Conservation (phyloP, 2,329 filamentous ascomycete genomes). For the Sclerotinia nivalis region DNA sequence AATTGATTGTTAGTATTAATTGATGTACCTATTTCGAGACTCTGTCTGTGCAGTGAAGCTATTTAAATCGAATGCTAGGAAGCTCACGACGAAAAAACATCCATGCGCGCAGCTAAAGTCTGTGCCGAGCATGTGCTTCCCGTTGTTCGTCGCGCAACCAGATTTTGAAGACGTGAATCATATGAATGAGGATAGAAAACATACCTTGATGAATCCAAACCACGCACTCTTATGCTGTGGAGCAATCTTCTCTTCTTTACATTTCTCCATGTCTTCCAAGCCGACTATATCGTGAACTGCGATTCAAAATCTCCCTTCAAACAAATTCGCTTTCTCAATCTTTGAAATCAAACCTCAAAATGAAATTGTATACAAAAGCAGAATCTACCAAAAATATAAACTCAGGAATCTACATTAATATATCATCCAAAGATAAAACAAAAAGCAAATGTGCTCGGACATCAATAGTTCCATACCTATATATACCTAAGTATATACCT, state of each 20-base stretch:
- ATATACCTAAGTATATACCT: background rate
- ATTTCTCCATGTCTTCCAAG: conserved; percentile 11
- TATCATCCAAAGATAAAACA: background rate
- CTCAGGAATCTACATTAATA: background rate
- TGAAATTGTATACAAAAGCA: background rate
- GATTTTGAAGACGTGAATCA: background rate
- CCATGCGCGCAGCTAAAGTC: background rate
- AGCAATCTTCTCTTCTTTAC: conserved; percentile 31
- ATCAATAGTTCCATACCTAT: background rate
- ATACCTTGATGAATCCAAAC: conserved; percentile 40
- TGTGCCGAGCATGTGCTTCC: background rate
- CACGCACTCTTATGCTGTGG: conserved; percentile 36
- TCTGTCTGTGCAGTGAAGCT: background rate
- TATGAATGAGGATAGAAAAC: background rate
- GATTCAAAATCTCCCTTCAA: background rate
- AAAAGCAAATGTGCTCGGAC: background rate
- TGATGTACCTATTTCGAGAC: background rate
- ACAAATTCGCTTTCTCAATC: background rate
- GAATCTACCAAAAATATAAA: background rate
- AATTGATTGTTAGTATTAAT: background rate
- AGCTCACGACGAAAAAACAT: too few species aligned
- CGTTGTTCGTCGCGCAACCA: background rate
- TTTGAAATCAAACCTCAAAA: background rate
- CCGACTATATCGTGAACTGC: background rate
- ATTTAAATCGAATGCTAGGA: background rate